Conservation (phyloP, 352 stramenopile species). For the Phytophthora citricola region DNA sequence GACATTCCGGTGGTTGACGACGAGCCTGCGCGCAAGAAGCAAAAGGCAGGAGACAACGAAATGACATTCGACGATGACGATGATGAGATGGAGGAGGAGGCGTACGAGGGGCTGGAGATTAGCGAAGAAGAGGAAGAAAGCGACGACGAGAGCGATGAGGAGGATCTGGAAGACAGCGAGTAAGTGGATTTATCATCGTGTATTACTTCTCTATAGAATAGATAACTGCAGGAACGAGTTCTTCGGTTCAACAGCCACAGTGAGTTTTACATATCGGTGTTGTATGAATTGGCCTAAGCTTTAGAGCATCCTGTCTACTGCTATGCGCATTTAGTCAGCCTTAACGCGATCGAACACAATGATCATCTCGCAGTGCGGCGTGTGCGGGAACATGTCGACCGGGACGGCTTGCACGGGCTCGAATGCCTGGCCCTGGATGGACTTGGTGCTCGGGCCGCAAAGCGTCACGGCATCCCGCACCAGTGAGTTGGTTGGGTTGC, state of each 20-base stretch:
- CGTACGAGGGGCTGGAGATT: slow-evolving; percentile 87
- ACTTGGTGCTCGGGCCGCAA: slow-evolving; percentile 94
- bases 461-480: slow-evolving; percentile 90
- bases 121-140: slow-evolving; percentile 58
- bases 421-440: slow-evolving; percentile 92
- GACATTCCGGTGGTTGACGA: slow-evolving; percentile 43
- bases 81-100: slow-evolving; percentile 81
- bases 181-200: slow-evolving; percentile 8
- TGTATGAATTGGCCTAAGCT: neutral
- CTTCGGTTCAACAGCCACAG: neutral
- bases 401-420: slow-evolving; percentile 91
- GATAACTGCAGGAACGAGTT: slow-evolving; percentile 11
- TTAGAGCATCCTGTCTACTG: slow-evolving; percentile 1
- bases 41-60: slow-evolving; percentile 50
- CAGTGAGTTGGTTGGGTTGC: slow-evolving; percentile 97
- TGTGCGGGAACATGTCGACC: slow-evolving; percentile 99
- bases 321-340: slow-evolving; percentile 18
- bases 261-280: slow-evolving; percentile 1
- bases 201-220: slow-evolving; percentile 30
- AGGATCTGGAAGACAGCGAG: slow-evolving; percentile 20
- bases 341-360: slow-evolving; percentile 96
- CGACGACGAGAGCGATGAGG: slow-evolving; percentile 20
- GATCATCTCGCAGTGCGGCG: slow-evolving; percentile 98
- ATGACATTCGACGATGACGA: slow-evolving; percentile 48
- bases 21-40: slow-evolving; percentile 57